Evolutionary conservation across 176 grass and related monocot genomes (phyloP).

Genomic region (Bonia amplexicaulis): DNA sequence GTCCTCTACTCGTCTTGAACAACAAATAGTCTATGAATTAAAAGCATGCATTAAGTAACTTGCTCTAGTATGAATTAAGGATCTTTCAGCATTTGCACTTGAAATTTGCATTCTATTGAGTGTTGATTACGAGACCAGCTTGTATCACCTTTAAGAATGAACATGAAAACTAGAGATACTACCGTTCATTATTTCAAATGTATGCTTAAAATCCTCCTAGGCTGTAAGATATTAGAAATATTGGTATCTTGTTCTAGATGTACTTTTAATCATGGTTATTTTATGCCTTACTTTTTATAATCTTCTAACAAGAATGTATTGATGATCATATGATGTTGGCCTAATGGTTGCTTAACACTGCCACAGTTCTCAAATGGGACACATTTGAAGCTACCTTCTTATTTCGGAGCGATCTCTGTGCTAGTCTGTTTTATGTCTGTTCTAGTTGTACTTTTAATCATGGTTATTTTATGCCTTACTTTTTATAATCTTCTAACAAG

Average conservation of each 20-base stretch:
- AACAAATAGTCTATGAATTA: slow-evolving; percentile 4
- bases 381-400: slow-evolving; percentile 56
- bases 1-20: slow-evolving; percentile 27
- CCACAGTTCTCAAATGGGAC: slow-evolving; percentile 56
- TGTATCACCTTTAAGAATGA: not conserved
- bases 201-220: not conserved
- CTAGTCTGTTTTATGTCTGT: slow-evolving; percentile 48
- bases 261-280: not conserved
- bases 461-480: not conserved
- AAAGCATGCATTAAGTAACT: not conserved
- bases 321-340: slow-evolving; percentile 1
- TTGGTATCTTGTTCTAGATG: slow-evolving; percentile 7
- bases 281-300: not conserved
- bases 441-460: slow-evolving; percentile 6
- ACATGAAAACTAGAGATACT: not conserved
- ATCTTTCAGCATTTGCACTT: not conserved
- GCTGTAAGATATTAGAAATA: slow-evolving; percentile 14
- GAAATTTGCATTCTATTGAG: not conserved
- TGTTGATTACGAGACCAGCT: not conserved
- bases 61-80: not conserved
- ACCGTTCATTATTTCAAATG: not conserved
- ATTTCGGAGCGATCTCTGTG: slow-evolving; percentile 55
- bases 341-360: slow-evolving; percentile 12
- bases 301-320: slow-evolving; percentile 1
- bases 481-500: not conserved